Base-by-base conservation (phyloP, 78 protist species). In the Chrysochromulina parva region DNA sequence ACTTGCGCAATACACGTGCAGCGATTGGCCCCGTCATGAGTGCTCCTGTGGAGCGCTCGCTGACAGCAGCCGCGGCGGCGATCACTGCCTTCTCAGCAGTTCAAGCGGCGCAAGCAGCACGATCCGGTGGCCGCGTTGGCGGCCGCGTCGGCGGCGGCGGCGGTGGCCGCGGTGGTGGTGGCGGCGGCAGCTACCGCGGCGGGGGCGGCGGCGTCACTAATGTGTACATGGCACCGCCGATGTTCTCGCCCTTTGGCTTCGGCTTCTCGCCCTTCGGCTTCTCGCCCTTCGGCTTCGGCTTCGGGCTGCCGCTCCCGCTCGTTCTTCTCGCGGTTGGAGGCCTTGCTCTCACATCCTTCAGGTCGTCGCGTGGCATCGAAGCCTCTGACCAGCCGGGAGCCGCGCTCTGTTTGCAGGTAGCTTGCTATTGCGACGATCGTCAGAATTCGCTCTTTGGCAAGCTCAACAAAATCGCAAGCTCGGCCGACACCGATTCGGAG, bases 241-340 rank as follows among this genome's bases (percentile, higher is more conserved):
- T 38, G 58, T 17, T 76, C 59, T 76, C 85, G 20, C 85, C 85
- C 26, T 76, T 76, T 59, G 85, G 85, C 13, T 74, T 52, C 59
- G 85, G 85, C 14, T 76, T 20, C 86, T 53, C 62, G 19, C 86
- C 86, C 48, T 78, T 78, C 59, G 86, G 86, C 60, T 78, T 53
- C 86, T 48, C 86, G 86, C 86, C 86, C 19, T 69, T 69, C 17
- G 78, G 78, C 78, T 78, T 78, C 11, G 86, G 86, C 86, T 53
- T 53, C 48, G 85, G 85, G 59, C 53, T 78, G 48, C 13, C n/a
- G 38, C 62, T 53, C 62, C 86, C 86, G 17, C 3, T 17, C 19
- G 17, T 7, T 20, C 86, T 78, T 10, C 13, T 48, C 19, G 13
- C 26, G 28, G 48, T 78, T 50, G 62, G 28, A 58, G 86, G 86